Percentiles rank a stretch among this genome's conserved stretches.
phyloP scores from a whole-genome alignment of 768 basidiomycete species.

The Rhizopogon vinicolor region DNA sequence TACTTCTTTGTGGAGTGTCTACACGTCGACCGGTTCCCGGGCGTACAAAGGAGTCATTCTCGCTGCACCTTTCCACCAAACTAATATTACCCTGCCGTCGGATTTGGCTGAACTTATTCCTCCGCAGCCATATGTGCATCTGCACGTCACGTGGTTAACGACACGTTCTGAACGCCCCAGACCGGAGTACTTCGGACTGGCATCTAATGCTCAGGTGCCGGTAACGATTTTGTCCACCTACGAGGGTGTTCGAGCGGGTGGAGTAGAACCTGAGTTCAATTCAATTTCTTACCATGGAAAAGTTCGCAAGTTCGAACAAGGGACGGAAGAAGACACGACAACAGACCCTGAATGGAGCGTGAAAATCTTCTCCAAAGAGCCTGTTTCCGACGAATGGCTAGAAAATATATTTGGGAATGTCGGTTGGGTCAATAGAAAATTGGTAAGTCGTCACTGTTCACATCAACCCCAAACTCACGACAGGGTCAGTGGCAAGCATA shows the following conservation, averaged over 20 bases:
- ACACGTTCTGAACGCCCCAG: conserved; percentile 62
- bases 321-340: conserved; percentile 21
- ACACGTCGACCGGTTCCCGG: conserved; percentile 39
- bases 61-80: conserved; percentile 79
- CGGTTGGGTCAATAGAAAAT: conserved; percentile 80
- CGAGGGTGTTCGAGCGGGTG: conserved; percentile 50
- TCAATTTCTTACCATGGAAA: conserved; percentile 78
- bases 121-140: conserved; percentile 69
- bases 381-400: conserved; percentile 68
- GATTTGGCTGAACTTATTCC: conserved; percentile 52
- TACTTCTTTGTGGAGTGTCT: conserved; percentile 49
- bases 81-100: conserved; percentile 49
- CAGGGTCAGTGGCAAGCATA: conserved; percentile 73
- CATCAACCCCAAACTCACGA: conserved; percentile 4
- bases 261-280: conserved; percentile 74
- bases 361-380: conserved; percentile 79
- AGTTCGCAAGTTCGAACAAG: conserved; percentile 29
- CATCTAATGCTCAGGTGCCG: conserved; percentile 42
- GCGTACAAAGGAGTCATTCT: conserved; percentile 76
- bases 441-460: conserved; percentile 35
- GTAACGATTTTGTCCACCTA: conserved; percentile 69
- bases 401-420: conserved; percentile 62
- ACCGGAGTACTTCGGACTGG: conserved; percentile 65
- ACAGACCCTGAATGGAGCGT: conserved; percentile 55
- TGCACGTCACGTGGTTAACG: conserved; percentile 87